Evolutionary conservation across 2,329 filamentous ascomycete species (phyloP).

Genomic region (Neonectria ditissima): DNA sequence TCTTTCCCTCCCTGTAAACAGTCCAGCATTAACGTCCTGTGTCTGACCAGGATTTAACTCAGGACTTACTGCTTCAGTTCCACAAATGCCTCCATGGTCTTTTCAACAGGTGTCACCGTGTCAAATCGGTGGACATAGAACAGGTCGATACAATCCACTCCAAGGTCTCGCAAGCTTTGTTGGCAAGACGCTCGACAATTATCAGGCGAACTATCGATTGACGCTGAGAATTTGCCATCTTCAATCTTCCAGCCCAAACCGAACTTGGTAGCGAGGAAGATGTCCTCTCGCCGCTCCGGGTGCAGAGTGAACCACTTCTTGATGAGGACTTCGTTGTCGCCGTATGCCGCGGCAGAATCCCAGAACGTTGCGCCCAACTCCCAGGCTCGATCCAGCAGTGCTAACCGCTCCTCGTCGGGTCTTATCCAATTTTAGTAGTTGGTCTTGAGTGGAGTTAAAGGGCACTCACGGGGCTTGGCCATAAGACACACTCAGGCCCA

Average conservation of each 20-base stretch:
- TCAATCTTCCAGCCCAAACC: constrained; percentile 2
- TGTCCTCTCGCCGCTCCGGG: constrained; percentile 55
- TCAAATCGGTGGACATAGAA: constrained; percentile 63
- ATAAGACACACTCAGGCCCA: constrained; percentile 20
- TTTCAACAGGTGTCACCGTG: constrained; percentile 55
- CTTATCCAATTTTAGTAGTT: not conserved
- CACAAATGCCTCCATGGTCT: constrained; percentile 61
- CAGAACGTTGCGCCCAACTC: constrained; percentile 61
- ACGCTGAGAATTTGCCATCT: constrained; percentile 29
- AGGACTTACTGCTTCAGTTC: constrained; percentile 53
- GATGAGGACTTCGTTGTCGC: constrained; percentile 57
- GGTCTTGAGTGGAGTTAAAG: not conserved
- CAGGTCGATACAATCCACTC: constrained; percentile 64
- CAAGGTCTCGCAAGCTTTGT: constrained; percentile 51
- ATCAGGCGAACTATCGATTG: constrained; percentile 13
- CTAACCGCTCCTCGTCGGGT: constrained; percentile 60
- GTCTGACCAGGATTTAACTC: not conserved
- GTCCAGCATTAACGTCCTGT: not conserved
- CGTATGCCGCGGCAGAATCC: constrained; percentile 60
- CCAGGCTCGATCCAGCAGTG: constrained; percentile 60
- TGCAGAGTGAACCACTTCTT: constrained; percentile 59
- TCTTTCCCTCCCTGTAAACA: constrained; percentile 59
- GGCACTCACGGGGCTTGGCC: not conserved
- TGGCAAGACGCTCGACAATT: constrained; percentile 35
- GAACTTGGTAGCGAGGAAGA: constrained; percentile 57